Conservation (phyloP, 352 stramenopile genomes). For the Detonula confervacea region DNA sequence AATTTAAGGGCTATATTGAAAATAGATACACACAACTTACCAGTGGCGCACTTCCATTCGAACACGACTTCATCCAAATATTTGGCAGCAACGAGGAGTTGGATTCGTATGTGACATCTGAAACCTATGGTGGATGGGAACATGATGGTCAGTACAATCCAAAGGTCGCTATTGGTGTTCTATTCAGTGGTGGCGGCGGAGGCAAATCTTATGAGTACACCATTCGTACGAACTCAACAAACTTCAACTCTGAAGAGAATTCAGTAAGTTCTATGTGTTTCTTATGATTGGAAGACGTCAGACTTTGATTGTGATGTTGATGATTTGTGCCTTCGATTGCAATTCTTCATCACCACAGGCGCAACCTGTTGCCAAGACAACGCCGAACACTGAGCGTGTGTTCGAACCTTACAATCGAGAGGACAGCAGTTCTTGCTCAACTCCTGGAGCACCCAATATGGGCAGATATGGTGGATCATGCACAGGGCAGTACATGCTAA, state of each 20-base stretch:
- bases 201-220: constrained; percentile 51
- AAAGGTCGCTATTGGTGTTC: constrained; percentile 48
- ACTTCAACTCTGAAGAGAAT: constrained; percentile 56
- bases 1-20: constrained; percentile 50
- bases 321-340: constrained; percentile 3
- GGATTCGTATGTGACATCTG: constrained; percentile 46
- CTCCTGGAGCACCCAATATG: constrained; percentile 35
- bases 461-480: constrained; percentile 45
- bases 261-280: constrained; percentile 11
- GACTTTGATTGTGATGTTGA: not conserved
- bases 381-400: constrained; percentile 32
- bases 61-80: constrained; percentile 53
- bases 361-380: constrained; percentile 42
- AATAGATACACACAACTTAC: constrained; percentile 45
- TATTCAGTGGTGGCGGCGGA: constrained; percentile 38
- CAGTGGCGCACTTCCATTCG: constrained; percentile 44
- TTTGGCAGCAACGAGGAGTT: constrained; percentile 54
- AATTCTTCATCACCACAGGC: constrained; percentile 1
- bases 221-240: constrained; percentile 58
- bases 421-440: constrained; percentile 38
- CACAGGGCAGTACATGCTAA: constrained; percentile 58
- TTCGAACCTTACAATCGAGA: constrained; percentile 43
- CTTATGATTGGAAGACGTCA: not conserved
- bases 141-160: constrained; percentile 47
- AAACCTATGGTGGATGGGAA: constrained; percentile 36